phyloP scores from a whole-genome alignment of 306 rosid species.

The Inga laurina region DNA sequence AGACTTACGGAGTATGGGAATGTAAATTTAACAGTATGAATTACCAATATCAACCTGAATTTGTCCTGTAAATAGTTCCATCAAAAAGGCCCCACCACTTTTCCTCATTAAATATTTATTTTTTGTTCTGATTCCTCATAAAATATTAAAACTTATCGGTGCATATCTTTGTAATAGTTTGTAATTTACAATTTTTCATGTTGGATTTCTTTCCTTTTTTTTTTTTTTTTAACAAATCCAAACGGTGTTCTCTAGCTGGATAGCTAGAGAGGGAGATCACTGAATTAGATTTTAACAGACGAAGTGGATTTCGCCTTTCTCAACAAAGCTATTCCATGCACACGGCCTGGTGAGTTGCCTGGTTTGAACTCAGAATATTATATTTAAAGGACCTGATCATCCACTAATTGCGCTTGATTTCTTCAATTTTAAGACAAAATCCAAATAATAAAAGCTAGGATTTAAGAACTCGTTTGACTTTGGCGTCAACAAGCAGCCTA shows the following conservation, averaged over 20 bases:
- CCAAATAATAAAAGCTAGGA: background rate
- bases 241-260: accelerated
- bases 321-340: too few relatives aligned
- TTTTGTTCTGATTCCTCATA: too few relatives aligned
- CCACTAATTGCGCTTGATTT: too few relatives aligned
- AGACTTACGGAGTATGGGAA: background rate
- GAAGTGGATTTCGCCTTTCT: too few relatives aligned
- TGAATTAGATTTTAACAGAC: too few relatives aligned
- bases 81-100: background rate
- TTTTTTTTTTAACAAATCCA: too few relatives aligned
- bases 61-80: background rate
- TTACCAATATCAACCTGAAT: background rate
- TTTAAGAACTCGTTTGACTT: background rate
- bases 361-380: too few relatives aligned
- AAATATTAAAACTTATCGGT: background rate
- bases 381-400: too few relatives aligned
- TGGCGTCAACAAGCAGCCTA: background rate
- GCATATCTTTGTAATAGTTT: background rate
- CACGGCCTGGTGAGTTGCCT: too few relatives aligned
- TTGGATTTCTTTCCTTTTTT: too few relatives aligned
- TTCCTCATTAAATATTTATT: background rate
- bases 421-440: background rate
- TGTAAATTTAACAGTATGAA: too few relatives aligned
- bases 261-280: too few relatives aligned
- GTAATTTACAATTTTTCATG: background rate